Evolutionary conservation across 2,329 filamentous ascomycete genomes (phyloP).

Genomic region (Chaetomium globosum): DNA sequence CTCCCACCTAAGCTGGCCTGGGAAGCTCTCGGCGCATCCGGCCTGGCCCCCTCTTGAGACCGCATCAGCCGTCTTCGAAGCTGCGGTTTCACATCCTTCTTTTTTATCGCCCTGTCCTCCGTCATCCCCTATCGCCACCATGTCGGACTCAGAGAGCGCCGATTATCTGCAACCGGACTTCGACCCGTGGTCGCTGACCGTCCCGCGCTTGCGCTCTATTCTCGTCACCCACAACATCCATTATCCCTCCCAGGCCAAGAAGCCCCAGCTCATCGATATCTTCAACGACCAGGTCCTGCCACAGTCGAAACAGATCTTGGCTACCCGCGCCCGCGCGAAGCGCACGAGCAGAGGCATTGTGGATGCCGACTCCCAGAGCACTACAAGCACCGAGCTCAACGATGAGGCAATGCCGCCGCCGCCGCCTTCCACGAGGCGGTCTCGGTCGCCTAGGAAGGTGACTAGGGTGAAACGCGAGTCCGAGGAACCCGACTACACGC

Average conservation of each 20-base stretch:
- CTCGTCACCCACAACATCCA: slow-evolving; percentile 84
- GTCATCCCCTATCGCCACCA: slow-evolving; percentile 40
- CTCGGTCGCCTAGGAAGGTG: slow-evolving; percentile 59
- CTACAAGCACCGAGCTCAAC: slow-evolving; percentile 51
- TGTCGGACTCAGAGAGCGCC: slow-evolving; percentile 67
- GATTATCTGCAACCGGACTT: slow-evolving; percentile 88
- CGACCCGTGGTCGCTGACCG: slow-evolving; percentile 78
- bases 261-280: slow-evolving; percentile 80
- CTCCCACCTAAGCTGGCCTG: background rate
- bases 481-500: slow-evolving; percentile 51
- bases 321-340: slow-evolving; percentile 75
- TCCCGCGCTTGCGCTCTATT: slow-evolving; percentile 86
- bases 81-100: background rate
- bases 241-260: slow-evolving; percentile 90
- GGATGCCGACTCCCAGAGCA: slow-evolving; percentile 67
- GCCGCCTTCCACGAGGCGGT: slow-evolving; percentile 54
- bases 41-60: background rate
- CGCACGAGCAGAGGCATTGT: slow-evolving; percentile 85
- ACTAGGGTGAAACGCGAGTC: slow-evolving; percentile 54
- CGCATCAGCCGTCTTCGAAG: background rate
- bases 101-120: background rate
- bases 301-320: slow-evolving; percentile 74
- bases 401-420: slow-evolving; percentile 59
- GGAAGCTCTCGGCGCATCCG: slow-evolving; percentile 1
- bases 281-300: slow-evolving; percentile 79